Evolutionary conservation across 768 basidiomycete genomes (phyloP), one percentile per base, ranked within the genome.

Genomic region (Hericium erinaceus): DNA sequence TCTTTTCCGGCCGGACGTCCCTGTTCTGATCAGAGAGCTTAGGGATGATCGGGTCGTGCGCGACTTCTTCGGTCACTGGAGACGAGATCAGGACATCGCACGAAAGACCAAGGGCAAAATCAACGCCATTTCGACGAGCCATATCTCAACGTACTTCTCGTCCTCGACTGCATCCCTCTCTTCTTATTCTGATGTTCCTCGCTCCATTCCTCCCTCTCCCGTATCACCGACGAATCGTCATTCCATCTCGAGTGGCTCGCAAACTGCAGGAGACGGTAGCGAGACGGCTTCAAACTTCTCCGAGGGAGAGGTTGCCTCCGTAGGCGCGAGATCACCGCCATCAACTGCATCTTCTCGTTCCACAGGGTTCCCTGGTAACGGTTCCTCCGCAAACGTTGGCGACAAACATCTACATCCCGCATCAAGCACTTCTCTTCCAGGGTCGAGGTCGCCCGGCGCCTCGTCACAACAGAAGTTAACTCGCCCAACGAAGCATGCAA

Each of bases 1-100:
- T 7, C 71, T 91, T 15, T 85, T 84, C 57, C 68, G 71, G 39
- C 78, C 80, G 22, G 77, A 83, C 41, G 76, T 87, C 51, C 89
- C 90, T 15, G 75, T 77, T 0, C 75, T 92, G 48, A 69, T 92
- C 52, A 70, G 75, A 56, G 90, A 91, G 57, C 75, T 92, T 55
- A 76, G 87, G 40, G 72, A 73, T 16, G 79, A 78, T 26, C 75
- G 73, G 38, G 67, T 76, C 28, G 78, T 89, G 52, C 81, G 81
- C 2, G 85, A 91, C 66, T 92, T 92, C 69, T 92, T 92, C 65
- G 85, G 81, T 13, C 77, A 80, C 61, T 92, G 90, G 90, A 75
- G 84, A 59, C 72, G 83, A 40, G 90, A 92, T 67, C 69, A 79
- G 58, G 88, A 91, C 55, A 71, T 81, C 18, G 75, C 74, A 26